These are phyloP conservation scores for Gastrolobium villosum DNA, from an alignment of 306 rosid genomes.

Conservation along the genomic window DNA sequence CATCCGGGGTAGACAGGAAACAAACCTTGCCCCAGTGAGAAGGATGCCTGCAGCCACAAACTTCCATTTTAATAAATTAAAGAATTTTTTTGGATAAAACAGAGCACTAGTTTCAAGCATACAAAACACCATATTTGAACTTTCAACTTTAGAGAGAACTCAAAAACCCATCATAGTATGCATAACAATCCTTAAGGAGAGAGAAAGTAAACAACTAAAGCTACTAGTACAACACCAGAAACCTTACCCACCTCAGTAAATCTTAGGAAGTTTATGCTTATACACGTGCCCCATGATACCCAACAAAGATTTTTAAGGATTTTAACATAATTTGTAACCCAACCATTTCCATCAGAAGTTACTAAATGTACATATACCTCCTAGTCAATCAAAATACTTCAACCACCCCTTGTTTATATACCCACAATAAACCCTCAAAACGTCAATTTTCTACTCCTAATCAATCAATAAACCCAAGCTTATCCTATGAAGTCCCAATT, in stretches of 20 bases:
- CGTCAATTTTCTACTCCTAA: too few relatives aligned
- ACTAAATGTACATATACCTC: background rate
- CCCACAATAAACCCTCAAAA: background rate
- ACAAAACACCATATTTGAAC: background rate
- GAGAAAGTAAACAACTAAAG: conserved; percentile 23
- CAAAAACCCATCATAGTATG: background rate
- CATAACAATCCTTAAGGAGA: background rate
- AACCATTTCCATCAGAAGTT: conserved; percentile 29
- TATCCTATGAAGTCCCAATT: background rate
- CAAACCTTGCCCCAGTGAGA: conserved; percentile 99
- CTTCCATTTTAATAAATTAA: conserved; percentile 43
- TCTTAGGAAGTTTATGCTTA: conserved; percentile 15
- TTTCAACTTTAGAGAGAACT: conserved; percentile 8
- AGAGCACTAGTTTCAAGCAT: conserved; percentile 16
- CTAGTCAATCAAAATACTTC: conserved; percentile 21
- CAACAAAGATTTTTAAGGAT: conserved; percentile 1
- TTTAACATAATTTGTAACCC: background rate
- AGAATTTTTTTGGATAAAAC: background rate
- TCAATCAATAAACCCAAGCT: background rate
- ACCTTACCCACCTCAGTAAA: background rate
- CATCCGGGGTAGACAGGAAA: conserved; percentile 95
- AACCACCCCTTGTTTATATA: background rate
- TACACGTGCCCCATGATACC: background rate
- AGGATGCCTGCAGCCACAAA: conserved; percentile 86
- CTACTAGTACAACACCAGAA: background rate